Base-by-base conservation (phyloP, 805 yeast genomes). In the Hanseniaspora guilliermondii region DNA sequence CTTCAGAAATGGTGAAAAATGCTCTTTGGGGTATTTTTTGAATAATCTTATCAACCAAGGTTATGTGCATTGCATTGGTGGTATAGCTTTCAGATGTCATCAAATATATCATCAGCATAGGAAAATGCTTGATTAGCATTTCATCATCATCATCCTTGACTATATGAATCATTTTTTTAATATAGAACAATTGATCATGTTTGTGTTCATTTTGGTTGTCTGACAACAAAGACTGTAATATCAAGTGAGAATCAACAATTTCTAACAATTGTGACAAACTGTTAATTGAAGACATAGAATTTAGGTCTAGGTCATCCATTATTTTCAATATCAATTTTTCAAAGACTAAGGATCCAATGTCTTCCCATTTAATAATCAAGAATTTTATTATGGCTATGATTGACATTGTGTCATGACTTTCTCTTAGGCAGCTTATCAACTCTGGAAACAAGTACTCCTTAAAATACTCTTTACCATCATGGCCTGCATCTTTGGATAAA, bases 351-450 rank as follows among this genome's bases (percentile, higher is more conserved):
- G 82, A 79, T 12, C 96, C 94, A 41, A 93, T 81, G 16, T 25
- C n/a, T 66, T 93, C 98, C 97, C 97, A 93, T 58, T 87, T 78
- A 63, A 93, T 97, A 81, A 89, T 78, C 3, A 89, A 73, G 0
- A 93, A 79, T 4, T 82, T 69, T 1, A 87, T 75, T 6, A 91
- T 81, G 49, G 75, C 61, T 80, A 80, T 0, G 85, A 80, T 22
- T 73, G 76, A 1, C 78, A 68, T 32, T 62, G 57, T 6, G 61
- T 53, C 53, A 2, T 84, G 66, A 56, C 77, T 65, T 6, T 72
- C 71, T 37, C 77, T 65, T 12, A 93, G 64, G 0, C 88, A 87
- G 2, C 67, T 60, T 0, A 73, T 61, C 8, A 89, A 66, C 2
- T 73, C 64, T 0, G 71, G 64, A 36, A 76, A 65, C 0, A 87